phyloP scores from a whole-genome alignment of 192 early-diverging fungal genomes.

The Entomortierella parvispora region DNA sequence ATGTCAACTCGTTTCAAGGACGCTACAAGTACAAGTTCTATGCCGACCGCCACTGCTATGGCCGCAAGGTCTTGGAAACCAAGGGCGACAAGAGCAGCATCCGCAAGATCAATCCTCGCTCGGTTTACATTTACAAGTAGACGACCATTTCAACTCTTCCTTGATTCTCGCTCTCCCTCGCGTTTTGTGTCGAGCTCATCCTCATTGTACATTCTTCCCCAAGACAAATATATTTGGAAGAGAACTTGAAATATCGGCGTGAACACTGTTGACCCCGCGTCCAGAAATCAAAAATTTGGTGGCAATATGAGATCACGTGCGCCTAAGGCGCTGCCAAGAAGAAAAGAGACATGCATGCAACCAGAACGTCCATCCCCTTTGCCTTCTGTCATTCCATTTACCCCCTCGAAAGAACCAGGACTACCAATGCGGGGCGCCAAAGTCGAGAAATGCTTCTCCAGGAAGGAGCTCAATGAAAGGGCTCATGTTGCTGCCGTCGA shows the following conservation, averaged over 20 bases:
- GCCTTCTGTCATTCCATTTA: background rate
- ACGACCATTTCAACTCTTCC: background rate
- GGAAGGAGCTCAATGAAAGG: constrained; percentile 42
- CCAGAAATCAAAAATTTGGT: no score
- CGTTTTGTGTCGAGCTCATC: no score
- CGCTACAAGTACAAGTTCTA: constrained; percentile 23
- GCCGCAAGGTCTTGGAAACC: background rate
- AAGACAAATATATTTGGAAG: no score
- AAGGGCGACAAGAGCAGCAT: constrained; percentile 8
- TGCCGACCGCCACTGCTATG: constrained; percentile 6
- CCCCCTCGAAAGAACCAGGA: background rate
- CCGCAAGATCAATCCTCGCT: constrained; percentile 14
- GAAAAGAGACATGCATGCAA: background rate
- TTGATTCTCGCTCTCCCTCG: background rate
- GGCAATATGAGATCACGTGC: no score
- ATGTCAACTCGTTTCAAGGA: constrained; percentile 27
- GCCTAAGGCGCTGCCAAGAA: background rate
- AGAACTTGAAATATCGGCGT: no score
- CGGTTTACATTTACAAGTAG: constrained; percentile 18
- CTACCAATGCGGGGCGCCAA: constrained; percentile 28
- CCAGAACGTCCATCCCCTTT: background rate
- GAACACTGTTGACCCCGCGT: no score
- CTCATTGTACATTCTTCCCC: no score
- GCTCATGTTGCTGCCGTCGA: constrained; percentile 39
- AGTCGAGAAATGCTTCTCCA: constrained; percentile 32